Base-by-base conservation (phyloP, 129 eudicot genomes). In the Kitagawia praeruptora region DNA sequence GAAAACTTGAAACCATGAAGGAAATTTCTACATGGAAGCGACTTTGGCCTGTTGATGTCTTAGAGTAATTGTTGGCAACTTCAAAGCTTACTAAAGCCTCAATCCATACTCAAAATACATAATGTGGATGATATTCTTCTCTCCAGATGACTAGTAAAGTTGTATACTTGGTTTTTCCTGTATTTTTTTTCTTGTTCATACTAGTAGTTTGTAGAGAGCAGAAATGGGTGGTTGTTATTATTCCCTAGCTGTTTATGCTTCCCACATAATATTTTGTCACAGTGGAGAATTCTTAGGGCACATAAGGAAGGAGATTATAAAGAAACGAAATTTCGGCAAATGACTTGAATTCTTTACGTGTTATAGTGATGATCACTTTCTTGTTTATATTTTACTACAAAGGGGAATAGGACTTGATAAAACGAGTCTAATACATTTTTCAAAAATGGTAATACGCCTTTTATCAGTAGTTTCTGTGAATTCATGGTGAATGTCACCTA, bases 31-130 rank as follows among this genome's bases (percentile, higher is more conserved):
- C 45, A 48, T 91, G 93, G 93, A 87, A 84, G 73, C 84, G 77
- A 79, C 86, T 87, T 54, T 89, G 96, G 93, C 95, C 97, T 44
- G 80, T 89, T 31, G 85, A 85, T 37, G 80, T 86, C 81, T 75
- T 92, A 84, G 89, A 92, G 76, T 92, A 86, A 81, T 6, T 34
- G 25, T n/a, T 2, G 15, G 6, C 16, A 10, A 25, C 28, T n/a
- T 61, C 15, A 2, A 61, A 13, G 70, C 70, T 61, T n/a, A n/a
- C 13, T 3, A 27, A 12, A 28, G 31, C 71, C 40, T 66, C 21
- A 66, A 8, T 66, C 40, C 40, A 28, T 12, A 28, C 71, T 3
- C 18, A 64, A 11, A 28, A 25, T 27, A 11, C 71, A 28, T 4
- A 66, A 28, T 31, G 39, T 64, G 70, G 16, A 11, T 27, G 70